Percentiles rank a stretch among this genome's conserved stretches.
These are phyloP conservation scores for Termitomyces sp. DNA, from an alignment of 768 basidiomycete species.

Conservation along the genomic window DNA sequence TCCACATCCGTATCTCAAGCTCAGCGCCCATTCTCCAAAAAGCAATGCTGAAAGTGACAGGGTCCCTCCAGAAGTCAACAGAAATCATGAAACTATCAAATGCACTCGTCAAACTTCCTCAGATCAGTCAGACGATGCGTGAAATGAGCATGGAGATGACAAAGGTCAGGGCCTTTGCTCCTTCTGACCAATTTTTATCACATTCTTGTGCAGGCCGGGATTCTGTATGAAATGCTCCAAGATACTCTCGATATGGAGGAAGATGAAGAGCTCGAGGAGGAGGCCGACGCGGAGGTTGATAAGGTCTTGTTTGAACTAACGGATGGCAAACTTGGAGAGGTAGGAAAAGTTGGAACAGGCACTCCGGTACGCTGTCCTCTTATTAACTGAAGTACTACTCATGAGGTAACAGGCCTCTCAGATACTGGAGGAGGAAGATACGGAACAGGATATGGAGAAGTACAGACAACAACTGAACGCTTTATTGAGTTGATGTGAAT, in stretches of 20 bases:
- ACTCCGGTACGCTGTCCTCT: constrained; percentile 57
- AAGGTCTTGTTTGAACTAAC: constrained; percentile 95
- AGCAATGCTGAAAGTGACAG: constrained; percentile 98
- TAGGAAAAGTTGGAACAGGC: constrained; percentile 63
- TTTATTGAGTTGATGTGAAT: constrained; percentile 53
- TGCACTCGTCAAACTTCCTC: constrained; percentile 83
- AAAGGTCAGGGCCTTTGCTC: constrained; percentile 50
- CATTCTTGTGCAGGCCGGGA: constrained; percentile 66
- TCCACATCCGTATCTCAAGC: neutral
- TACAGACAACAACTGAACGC: constrained; percentile 89
- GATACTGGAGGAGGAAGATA: constrained; percentile 70
- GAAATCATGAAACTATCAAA: constrained; percentile 99
- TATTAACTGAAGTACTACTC: constrained; percentile 5
- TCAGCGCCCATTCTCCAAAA: neutral
- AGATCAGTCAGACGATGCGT: constrained; percentile 88
- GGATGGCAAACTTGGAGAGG: constrained; percentile 90
- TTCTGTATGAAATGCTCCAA: constrained; percentile 97
- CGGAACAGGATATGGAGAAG: constrained; percentile 83
- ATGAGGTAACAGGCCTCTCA: constrained; percentile 43
- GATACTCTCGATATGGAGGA: constrained; percentile 89
- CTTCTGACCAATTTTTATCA: neutral
- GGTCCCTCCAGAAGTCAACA: constrained; percentile 95
- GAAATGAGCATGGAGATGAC: constrained; percentile 99
- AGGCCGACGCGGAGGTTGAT: constrained; percentile 96
- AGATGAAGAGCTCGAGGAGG: constrained; percentile 92